phyloP scores from a whole-genome alignment of 106 monocot genomes.

The Alisma plantagoaquatica region DNA sequence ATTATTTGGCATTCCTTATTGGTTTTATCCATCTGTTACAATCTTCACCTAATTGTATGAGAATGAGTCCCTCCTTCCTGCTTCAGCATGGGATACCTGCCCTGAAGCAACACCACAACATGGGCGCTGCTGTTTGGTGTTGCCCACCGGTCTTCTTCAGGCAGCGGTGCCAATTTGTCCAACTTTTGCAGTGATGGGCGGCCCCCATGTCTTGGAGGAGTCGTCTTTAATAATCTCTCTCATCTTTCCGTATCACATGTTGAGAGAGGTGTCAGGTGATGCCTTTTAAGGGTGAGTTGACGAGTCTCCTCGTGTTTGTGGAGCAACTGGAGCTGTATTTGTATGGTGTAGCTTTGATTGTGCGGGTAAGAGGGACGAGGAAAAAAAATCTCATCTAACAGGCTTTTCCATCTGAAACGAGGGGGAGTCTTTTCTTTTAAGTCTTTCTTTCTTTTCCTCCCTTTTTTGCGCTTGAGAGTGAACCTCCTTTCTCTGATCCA shows the following conservation, averaged over 20 bases:
- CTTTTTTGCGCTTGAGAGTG: neutral
- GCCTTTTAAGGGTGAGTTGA: neutral
- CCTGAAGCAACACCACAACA: no score
- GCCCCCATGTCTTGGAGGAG: no score
- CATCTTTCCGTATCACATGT: conserved; percentile 8
- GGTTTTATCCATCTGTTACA: no score
- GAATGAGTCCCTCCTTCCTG: no score
- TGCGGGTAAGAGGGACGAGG: neutral
- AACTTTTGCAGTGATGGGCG: no score
- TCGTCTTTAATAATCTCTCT: conserved; percentile 3
- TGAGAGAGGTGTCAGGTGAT: neutral
- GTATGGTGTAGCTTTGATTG: neutral
- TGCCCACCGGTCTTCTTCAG: no score
- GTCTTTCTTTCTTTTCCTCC: neutral
- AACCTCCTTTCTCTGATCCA: neutral
- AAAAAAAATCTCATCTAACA: conserved; percentile 6
- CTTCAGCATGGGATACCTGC: no score
- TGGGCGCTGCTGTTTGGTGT: no score
- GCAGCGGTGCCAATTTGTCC: no score
- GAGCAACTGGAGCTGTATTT: neutral
- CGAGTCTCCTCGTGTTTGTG: neutral
- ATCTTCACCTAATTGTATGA: no score
- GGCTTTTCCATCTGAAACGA: conserved; percentile 3
- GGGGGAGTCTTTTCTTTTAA: neutral
- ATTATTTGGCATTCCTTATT: no score